Conservation (phyloP, 116 monocot species). For the Zostera marina region DNA sequence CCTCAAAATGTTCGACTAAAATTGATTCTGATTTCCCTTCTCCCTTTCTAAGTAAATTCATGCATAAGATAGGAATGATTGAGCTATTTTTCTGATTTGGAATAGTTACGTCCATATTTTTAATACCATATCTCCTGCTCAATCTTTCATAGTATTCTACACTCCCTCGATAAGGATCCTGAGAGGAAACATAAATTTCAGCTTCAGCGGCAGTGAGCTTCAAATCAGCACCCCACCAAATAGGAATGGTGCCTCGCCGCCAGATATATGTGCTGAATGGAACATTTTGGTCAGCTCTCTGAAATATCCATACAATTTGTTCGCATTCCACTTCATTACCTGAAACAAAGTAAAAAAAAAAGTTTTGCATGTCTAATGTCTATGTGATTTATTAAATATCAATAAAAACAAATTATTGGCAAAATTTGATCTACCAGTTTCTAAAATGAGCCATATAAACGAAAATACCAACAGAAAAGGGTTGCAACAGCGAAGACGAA, state of each 20-base stretch:
- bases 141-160: slow-evolving; percentile 73
- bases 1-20: slow-evolving; percentile 76
- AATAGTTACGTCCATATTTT: slow-evolving; percentile 21
- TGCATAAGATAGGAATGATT: slow-evolving; percentile 72
- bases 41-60: slow-evolving; percentile 75
- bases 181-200: slow-evolving; percentile 85
- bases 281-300: slow-evolving; percentile 25
- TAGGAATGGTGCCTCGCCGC: slow-evolving; percentile 96
- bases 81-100: slow-evolving; percentile 55
- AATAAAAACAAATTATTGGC: background rate
- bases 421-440: background rate
- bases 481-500: background rate
- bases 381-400: background rate
- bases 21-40: slow-evolving; percentile 84
- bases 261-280: slow-evolving; percentile 83
- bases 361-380: background rate
- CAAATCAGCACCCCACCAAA: slow-evolving; percentile 99
- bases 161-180: slow-evolving; percentile 87
- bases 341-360: slow-evolving; percentile 7
- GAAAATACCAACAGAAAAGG: background rate
- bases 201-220: slow-evolving; percentile 78
- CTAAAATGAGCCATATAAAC: background rate
- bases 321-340: slow-evolving; percentile 99
- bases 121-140: slow-evolving; percentile 68
- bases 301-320: slow-evolving; percentile 78